These are phyloP conservation scores for Wickerhamiella sorbophila DNA, from an alignment of 805 yeast genomes.

Conservation along the genomic window DNA sequence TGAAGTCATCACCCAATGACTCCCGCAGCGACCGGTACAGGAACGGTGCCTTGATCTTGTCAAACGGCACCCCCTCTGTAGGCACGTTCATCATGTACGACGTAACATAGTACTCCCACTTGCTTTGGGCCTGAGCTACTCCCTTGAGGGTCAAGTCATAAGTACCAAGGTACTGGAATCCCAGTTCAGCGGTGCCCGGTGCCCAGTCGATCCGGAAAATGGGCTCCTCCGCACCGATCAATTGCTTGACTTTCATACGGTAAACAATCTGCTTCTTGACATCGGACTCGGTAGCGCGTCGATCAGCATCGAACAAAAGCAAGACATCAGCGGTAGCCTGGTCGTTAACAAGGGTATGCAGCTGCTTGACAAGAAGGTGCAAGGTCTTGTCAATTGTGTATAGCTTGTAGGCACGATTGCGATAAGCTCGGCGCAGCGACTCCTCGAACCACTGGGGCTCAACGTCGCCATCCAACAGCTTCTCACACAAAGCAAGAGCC, in stretches of 20 bases:
- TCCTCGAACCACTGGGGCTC: slow-evolving; percentile 96
- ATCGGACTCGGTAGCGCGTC: slow-evolving; percentile 47
- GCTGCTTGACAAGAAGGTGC: slow-evolving; percentile 69
- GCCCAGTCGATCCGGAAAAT: slow-evolving; percentile 78
- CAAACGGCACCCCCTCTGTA: slow-evolving; percentile 84
- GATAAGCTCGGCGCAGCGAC: slow-evolving; percentile 83
- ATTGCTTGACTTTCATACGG: slow-evolving; percentile 71
- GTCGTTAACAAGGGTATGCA: slow-evolving; percentile 73
- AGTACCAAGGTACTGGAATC: slow-evolving; percentile 69
- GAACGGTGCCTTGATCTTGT: slow-evolving; percentile 67
- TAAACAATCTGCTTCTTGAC: slow-evolving; percentile 81
- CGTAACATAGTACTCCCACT: slow-evolving; percentile 87
- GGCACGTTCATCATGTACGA: slow-evolving; percentile 91
- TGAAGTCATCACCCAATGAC: slow-evolving; percentile 16
- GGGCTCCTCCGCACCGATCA: slow-evolving; percentile 69
- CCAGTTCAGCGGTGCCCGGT: slow-evolving; percentile 36
- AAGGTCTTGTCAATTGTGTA: slow-evolving; percentile 89
- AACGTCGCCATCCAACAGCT: slow-evolving; percentile 72
- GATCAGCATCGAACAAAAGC: slow-evolving; percentile 68
- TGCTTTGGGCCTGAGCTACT: slow-evolving; percentile 52
- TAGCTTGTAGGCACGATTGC: slow-evolving; percentile 82
- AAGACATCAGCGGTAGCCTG: slow-evolving; percentile 66
- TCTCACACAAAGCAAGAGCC: slow-evolving; percentile 57
- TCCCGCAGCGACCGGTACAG: slow-evolving; percentile 33
- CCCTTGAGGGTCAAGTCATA: slow-evolving; percentile 81